Conservation (phyloP, 176 grass and related monocot genomes). For the Pontederia paniculata region DNA sequence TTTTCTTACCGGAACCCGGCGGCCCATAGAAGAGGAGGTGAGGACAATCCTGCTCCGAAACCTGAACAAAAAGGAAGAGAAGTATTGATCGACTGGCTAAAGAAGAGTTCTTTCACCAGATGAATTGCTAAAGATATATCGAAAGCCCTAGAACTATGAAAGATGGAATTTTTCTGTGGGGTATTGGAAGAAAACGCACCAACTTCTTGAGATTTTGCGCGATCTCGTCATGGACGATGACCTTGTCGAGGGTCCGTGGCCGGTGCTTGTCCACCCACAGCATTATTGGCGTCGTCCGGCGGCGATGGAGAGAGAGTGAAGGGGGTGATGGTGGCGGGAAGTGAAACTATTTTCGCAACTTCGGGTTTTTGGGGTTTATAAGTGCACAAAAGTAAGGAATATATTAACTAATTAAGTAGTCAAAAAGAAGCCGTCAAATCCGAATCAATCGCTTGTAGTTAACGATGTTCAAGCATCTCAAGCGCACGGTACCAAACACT, state of each 20-base stretch:
- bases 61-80: slow-evolving; percentile 18
- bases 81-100: not conserved
- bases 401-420: no score
- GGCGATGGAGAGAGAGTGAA: not conserved
- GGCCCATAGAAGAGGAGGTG: slow-evolving; percentile 96
- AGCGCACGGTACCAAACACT: no score
- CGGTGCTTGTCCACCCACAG: slow-evolving; percentile 99
- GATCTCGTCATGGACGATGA: slow-evolving; percentile 74
- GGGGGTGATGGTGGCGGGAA: not conserved
- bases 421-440: no score
- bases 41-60: slow-evolving; percentile 92
- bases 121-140: not conserved
- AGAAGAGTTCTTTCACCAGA: not conserved
- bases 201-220: slow-evolving; percentile 77
- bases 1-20: slow-evolving; percentile 89
- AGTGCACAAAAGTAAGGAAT: no score
- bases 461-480: no score
- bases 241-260: slow-evolving; percentile 76
- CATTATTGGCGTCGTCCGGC: slow-evolving; percentile 31
- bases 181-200: slow-evolving; percentile 26
- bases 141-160: slow-evolving; percentile 23
- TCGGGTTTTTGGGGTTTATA: no score
- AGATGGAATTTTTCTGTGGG: not conserved
- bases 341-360: no score
- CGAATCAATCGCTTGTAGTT: no score